These are phyloP conservation scores for Aspergillus phoenicis DNA, from an alignment of 2,329 filamentous ascomycete genomes.

Conservation along the genomic window DNA sequence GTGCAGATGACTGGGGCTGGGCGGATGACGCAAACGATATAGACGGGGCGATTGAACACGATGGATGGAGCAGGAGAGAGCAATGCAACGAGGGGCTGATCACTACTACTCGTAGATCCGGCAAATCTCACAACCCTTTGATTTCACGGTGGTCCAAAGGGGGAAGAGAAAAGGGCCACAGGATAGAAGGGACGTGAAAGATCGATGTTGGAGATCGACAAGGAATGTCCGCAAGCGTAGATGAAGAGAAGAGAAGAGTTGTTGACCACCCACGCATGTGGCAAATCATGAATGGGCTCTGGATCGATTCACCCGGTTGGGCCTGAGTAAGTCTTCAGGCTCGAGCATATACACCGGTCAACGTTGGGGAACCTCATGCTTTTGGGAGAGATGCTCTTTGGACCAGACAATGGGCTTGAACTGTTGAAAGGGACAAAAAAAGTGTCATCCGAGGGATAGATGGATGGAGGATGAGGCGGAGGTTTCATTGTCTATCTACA, in stretches of 20 bases:
- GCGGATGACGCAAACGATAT: constrained; percentile 28
- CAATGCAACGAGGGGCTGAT: constrained; percentile 2
- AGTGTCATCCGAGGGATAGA: neutral
- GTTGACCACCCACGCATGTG: constrained; percentile 9
- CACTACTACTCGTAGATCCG: neutral
- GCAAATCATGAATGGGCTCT: constrained; percentile 16
- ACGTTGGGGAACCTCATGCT: neutral
- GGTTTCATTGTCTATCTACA: neutral
- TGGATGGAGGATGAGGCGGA: neutral
- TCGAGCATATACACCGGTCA: neutral
- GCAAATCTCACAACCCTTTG: neutral
- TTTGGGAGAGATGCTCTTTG: neutral
- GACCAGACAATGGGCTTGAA: neutral
- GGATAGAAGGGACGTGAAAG: neutral
- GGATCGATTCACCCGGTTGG: constrained; percentile 5
- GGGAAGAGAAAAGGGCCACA: neutral
- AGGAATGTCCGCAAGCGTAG: constrained; percentile 12
- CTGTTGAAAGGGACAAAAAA: neutral
- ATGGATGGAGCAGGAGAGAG: neutral
- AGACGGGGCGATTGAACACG: neutral
- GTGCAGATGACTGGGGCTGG: constrained; percentile 4
- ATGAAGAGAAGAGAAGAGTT: neutral
- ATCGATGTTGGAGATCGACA: neutral
- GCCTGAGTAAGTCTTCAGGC: neutral
- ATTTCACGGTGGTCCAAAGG: neutral